These are phyloP conservation scores for Lepiota brunneoincarnata DNA, from an alignment of 768 basidiomycete genomes.

Conservation along the genomic window DNA sequence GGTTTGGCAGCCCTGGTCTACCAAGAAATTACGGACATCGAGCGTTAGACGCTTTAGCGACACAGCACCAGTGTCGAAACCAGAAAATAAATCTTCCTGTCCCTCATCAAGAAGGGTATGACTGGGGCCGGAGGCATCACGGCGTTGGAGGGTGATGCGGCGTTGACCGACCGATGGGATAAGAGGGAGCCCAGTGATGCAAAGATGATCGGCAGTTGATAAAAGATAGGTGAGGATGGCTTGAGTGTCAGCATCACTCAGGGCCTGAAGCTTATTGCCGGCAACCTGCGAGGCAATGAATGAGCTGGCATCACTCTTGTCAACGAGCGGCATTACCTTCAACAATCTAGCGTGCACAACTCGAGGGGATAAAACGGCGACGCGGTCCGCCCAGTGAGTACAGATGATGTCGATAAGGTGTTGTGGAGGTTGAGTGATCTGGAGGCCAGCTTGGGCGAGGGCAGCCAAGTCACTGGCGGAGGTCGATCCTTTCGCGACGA, in stretches of 20 bases:
- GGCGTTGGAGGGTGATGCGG: conserved; percentile 19
- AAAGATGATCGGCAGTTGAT: conserved; percentile 24
- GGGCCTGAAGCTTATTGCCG: background rate
- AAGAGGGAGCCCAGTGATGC: conserved; percentile 36
- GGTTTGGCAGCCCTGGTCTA: conserved; percentile 16
- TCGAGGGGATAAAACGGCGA: conserved; percentile 1
- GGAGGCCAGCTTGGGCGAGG: conserved; percentile 29
- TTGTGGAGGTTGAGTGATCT: conserved; percentile 31
- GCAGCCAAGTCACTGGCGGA: conserved; percentile 20
- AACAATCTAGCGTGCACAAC: background rate
- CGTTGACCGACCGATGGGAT: conserved; percentile 26
- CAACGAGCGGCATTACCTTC: background rate
- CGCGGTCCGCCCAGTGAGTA: background rate
- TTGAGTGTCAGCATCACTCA: conserved; percentile 4
- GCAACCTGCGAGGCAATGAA: background rate
- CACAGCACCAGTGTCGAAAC: background rate
- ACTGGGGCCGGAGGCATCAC: background rate
- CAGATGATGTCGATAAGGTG: conserved; percentile 29
- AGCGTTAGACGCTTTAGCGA: background rate
- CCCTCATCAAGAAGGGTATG: conserved; percentile 27
- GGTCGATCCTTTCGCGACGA: conserved; percentile 24
- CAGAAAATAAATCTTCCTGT: background rate
- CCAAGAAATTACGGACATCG: background rate
- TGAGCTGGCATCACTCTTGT: background rate
- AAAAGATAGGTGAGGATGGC: conserved; percentile 33